These are phyloP conservation scores for Saururus chinensis DNA, from an alignment of 164 flowering plant genomes.

Conservation along the genomic window DNA sequence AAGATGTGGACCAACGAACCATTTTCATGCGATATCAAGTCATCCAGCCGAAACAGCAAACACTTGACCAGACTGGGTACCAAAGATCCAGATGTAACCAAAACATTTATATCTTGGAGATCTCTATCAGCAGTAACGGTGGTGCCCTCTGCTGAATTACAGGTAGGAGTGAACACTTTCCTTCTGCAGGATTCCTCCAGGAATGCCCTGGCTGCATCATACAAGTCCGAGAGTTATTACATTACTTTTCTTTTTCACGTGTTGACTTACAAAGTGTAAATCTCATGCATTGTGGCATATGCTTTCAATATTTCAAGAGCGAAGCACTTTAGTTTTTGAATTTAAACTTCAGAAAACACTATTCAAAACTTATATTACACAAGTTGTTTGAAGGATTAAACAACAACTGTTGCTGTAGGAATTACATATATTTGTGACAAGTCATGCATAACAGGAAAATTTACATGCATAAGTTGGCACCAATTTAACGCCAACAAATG, in stretches of 20 bases:
- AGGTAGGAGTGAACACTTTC: slow-evolving; percentile 12
- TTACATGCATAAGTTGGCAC: too few relatives aligned
- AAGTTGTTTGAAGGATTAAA: not conserved
- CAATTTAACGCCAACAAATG: not conserved
- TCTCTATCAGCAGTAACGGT: slow-evolving; percentile 12
- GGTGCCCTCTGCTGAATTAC: slow-evolving; percentile 16
- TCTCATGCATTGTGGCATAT: not conserved
- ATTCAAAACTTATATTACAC: too few relatives aligned
- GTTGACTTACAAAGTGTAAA: not conserved
- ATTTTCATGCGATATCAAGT: slow-evolving; percentile 45
- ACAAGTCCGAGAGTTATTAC: slow-evolving; percentile 2
- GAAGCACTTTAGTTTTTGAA: not conserved
- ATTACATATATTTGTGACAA: too few relatives aligned
- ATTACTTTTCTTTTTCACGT: not conserved
- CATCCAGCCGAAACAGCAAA: slow-evolving; percentile 70
- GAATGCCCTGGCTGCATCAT: slow-evolving; percentile 54
- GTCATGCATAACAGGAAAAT: too few relatives aligned
- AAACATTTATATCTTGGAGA: slow-evolving; percentile 43
- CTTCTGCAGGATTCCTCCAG: slow-evolving; percentile 57
- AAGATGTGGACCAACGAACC: slow-evolving; percentile 22
- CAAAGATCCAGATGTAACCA: slow-evolving; percentile 89
- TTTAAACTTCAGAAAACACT: too few relatives aligned
- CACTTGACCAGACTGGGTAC: slow-evolving; percentile 93
- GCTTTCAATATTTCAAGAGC: not conserved
- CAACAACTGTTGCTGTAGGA: not conserved